These are phyloP conservation scores for Backusella sp. DNA, from an alignment of 192 early-diverging fungal genomes.

Conservation along the genomic window DNA sequence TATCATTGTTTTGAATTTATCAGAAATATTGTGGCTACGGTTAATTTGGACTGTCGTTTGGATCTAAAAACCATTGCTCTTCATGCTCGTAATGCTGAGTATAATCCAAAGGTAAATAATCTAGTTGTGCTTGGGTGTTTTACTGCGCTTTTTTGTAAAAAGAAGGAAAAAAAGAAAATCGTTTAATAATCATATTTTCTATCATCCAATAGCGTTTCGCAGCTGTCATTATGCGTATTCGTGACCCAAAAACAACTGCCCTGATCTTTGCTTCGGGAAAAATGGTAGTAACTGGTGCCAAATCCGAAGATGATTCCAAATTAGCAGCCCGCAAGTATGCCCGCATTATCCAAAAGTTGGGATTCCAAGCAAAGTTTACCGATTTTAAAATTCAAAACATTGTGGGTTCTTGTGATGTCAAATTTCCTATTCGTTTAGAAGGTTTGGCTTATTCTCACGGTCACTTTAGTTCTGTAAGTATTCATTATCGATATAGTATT, in stretches of 20 bases:
- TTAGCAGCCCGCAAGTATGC: slow-evolving; percentile 98
- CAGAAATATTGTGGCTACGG: slow-evolving; percentile 98
- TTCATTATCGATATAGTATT: not conserved
- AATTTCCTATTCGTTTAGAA: slow-evolving; percentile 98
- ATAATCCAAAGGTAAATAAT: slow-evolving; percentile 94
- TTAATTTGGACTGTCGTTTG: slow-evolving; percentile 95
- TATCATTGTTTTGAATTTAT: not conserved
- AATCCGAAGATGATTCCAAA: slow-evolving; percentile 97
- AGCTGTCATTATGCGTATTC: slow-evolving; percentile 99
- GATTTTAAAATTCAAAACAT: slow-evolving; percentile 99
- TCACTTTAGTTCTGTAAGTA: slow-evolving; percentile 82
- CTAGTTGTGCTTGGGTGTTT: not conserved
- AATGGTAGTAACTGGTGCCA: slow-evolving; percentile 98
- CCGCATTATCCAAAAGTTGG: slow-evolving; percentile 98
- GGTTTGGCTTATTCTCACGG: slow-evolving; percentile 94
- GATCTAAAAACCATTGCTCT: slow-evolving; percentile 99
- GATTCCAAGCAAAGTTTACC: slow-evolving; percentile 96
- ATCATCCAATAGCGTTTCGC: slow-evolving; percentile 85
- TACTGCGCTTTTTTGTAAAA: slow-evolving; percentile 17
- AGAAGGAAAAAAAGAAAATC: not conserved
- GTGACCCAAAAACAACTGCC: slow-evolving; percentile 99
- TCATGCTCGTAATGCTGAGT: slow-evolving; percentile 99
- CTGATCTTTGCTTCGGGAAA: slow-evolving; percentile 99
- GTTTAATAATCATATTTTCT: not conserved
- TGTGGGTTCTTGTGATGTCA: slow-evolving; percentile 98